Base-by-base conservation (phyloP, 73 alveolate genomes). In the Paramecium bursaria region DNA sequence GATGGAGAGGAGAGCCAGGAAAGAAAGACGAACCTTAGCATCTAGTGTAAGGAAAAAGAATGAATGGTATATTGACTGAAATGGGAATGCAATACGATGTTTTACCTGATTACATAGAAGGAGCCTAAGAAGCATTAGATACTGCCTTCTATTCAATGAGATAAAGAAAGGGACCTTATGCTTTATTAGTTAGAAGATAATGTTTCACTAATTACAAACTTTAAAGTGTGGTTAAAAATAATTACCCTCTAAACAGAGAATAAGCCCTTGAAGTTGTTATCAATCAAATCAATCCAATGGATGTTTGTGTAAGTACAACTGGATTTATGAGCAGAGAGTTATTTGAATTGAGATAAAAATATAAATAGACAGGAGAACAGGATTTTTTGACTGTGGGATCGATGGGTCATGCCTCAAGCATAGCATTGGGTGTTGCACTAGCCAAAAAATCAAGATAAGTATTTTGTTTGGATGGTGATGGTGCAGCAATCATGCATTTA, bases 1-100 rank as follows among this genome's bases (percentile, higher is more conserved):
- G 98, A 42, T 95, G 99, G 99, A 94, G 99, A 73, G 99, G 99
- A 14, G 98, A 95, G 75, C 99, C 99, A 17, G 98, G 98, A 35
- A 92, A 90, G 48, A 94, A 95, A 74, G 99, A 95, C 55, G 99
- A 95, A 75, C 99, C 99, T 55, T 95, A 95, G 75, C 99, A 95
- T 86, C 75, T 90, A 46, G 93, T 91, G 50, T 95, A 94, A 55
- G 99, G 99, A n/a, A 91, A 91, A 75, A 79, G 87, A 50, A 92
- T 90, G 85, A 53, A 79, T 17, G 91, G 92, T 57, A 75, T 95
- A 88, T 86, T 93, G 35, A 86, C 90, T 82, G 92, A 86, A 47
- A 85, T 93, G 94, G 97, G 97, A 23, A 80, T 93, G 30, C 86
- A 92, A 73, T 92, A 86, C 53, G 95, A 91, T 87, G 96, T 93